Evolutionary conservation across 129 eudicot genomes (phyloP).

Genomic region (Saposhnikovia divaricata): DNA sequence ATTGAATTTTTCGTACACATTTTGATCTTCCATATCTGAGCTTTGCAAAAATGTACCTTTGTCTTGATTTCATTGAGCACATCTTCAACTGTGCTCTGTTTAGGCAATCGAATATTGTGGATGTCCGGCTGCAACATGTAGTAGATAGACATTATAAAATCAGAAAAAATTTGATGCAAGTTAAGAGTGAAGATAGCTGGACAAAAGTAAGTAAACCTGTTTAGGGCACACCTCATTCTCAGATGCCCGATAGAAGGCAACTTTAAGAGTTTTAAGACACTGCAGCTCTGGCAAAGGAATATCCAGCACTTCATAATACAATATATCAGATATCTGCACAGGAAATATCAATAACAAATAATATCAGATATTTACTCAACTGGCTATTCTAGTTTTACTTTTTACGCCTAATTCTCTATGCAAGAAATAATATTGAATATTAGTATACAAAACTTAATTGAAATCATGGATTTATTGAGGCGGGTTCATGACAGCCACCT

Average conservation of each 20-base stretch:
- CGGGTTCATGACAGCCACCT: slow-evolving; percentile 30
- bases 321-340: slow-evolving; percentile 61
- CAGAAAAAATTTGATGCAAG: not conserved
- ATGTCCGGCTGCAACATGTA: slow-evolving; percentile 42
- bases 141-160: slow-evolving; percentile 1
- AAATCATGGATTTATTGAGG: not conserved
- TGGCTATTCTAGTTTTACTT: not conserved
- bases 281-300: slow-evolving; percentile 82
- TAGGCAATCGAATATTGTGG: slow-evolving; percentile 67
- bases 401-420: not conserved
- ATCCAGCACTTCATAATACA: slow-evolving; percentile 81
- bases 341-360: slow-evolving; percentile 7
- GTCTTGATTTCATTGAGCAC: slow-evolving; percentile 62
- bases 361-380: not conserved
- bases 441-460: not conserved
- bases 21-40: not conserved
- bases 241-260: slow-evolving; percentile 70
- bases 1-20: not conserved
- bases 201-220: slow-evolving; percentile 12
- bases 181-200: not conserved
- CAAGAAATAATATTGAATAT: not conserved
- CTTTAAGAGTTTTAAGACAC: slow-evolving; percentile 72
- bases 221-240: slow-evolving; percentile 52
- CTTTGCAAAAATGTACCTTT: slow-evolving; percentile 33
- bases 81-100: slow-evolving; percentile 79